Base-by-base conservation (phyloP, 768 basidiomycete species). In the Phlegmacium glaucopus region DNA sequence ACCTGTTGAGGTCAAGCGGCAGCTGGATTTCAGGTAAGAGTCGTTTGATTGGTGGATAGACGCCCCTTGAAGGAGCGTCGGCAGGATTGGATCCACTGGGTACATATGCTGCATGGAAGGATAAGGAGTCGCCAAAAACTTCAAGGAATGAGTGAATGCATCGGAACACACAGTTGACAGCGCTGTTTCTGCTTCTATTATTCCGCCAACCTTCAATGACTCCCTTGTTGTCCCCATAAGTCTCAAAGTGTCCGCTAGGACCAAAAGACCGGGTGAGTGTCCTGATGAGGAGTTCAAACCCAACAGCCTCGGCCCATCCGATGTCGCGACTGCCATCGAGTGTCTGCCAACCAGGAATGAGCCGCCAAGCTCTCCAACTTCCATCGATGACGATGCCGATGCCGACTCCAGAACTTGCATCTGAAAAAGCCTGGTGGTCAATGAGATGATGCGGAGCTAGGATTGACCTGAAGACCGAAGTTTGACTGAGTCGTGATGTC, bases 291-390 rank as follows among this genome's bases (percentile, higher is more conserved):
- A 73, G 48, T 29, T 72, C 61, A 45, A 76, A 66, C 1, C 65
- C 68, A 9, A 72, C 48, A 0, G 65, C 67, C 41, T 75, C 70
- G 0, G 71, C 72, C 71, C 73, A 75, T 0, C 57, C 58, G 22
- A 73, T 69, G 51, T 73, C 68, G n/a, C n/a, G n/a, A n/a, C n/a
- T n/a, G n/a, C n/a, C n/a, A n/a, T n/a, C n/a, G n/a, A n/a, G n/a
- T n/a, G 1, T 36, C 28, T 37, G 16, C 54, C 54, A 55, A 3
- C 48, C 51, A 34, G 54, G 54, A 5, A 52, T 2, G 27, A 55
- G 54, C 1, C 26, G 5, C 22, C 18, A n/a, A 2, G 39, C 49
- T 2, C 41, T 9, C 41, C 41, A 42, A 53, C 75, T 67, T 0
- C 58, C 42, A 0, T 50, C 28, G 10, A 70, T 54, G 17, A 44